Base-by-base conservation (phyloP, 163 green algal species). In the Scenedesmus sp. region DNA sequence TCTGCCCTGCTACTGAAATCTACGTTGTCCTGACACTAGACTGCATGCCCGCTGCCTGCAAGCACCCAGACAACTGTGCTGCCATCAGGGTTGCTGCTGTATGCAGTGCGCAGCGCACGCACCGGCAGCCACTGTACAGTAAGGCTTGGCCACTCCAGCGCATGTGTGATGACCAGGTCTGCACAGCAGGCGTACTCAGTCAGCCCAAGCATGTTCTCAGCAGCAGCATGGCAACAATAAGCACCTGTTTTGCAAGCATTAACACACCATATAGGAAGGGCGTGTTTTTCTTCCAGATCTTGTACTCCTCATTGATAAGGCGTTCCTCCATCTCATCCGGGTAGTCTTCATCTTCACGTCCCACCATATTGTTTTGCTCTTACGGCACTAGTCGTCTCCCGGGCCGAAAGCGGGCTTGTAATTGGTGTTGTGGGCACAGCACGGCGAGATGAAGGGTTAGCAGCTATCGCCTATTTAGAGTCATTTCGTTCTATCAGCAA, bases 271-370 rank as follows among this genome's bases (percentile, higher is more conserved):
- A 99, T 0, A 99, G 95, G 72, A 99, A 99, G 0, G 98, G 98
- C 3, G 98, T 99, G 95, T 99, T 99, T 93, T 99, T 99, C 95
- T 99, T 99, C 98, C 98, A 99, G 22, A 99, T 99, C 92, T 99
- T 99, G 94, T 99, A 99, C 93, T 99, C 98, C 93, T 99, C 98
- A 79, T 99, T 99, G 42, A 99, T 96, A n/a, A 99, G 93, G 7
- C 97, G 94, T 93, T 97, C 96, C 89, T 97, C 95, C 33, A 95
- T 81, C 81, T 96, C 95, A 81, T 95, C 93, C 10, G 86, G 86
- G 22, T 86, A 91, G 44, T 91, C 86, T 12, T 91, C 86, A 10
- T 91, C 86, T 43, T 91, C 86, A 3, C 86, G 79, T 24, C 86
- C 86, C 33, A 79, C 86, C 86, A 91, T 91, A 0, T 6, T 44